Conservation (phyloP, 345 rosid species). For the Melastoma malabathricum region DNA sequence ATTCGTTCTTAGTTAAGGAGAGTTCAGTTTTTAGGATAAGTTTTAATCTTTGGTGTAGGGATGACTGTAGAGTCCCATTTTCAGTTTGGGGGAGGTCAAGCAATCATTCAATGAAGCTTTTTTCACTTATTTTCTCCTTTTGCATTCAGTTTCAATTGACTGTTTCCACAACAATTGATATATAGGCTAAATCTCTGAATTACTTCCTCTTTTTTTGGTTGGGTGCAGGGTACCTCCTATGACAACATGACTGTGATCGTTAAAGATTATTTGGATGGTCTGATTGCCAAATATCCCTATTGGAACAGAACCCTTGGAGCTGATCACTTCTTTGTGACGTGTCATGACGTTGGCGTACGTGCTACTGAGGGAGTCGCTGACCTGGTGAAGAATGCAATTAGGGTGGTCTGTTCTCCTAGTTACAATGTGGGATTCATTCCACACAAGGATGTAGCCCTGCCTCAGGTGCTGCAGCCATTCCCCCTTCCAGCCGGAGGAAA, state of each 20-base stretch:
- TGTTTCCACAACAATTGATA: too few species aligned
- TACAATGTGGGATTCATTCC: constrained; percentile 92
- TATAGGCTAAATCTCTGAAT: too few species aligned
- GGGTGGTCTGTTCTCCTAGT: constrained; percentile 94
- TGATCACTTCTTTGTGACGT: constrained; percentile 95
- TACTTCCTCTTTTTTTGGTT: not conserved
- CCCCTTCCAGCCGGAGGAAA: constrained; percentile 89
- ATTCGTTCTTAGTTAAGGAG: too few species aligned
- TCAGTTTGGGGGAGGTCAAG: too few species aligned
- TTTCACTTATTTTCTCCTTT: too few species aligned
- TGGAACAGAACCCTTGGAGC: constrained; percentile 97
- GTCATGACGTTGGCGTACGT: constrained; percentile 93
- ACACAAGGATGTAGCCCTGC: constrained; percentile 92
- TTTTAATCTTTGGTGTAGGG: too few species aligned
- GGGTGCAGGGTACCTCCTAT: constrained; percentile 71
- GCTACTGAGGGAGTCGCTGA: constrained; percentile 76
- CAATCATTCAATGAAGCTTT: too few species aligned
- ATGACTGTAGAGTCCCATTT: too few species aligned
- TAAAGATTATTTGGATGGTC: constrained; percentile 53
- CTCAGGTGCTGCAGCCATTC: constrained; percentile 90
- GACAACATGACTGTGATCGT: constrained; percentile 91
- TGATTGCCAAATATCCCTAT: constrained; percentile 64
- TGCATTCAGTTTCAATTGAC: too few species aligned
- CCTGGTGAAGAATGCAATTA: constrained; percentile 77
- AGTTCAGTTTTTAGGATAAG: too few species aligned